A percentile compares a stretch with the other conserved stretches of the same genome.
Evolutionary conservation across 306 rosid species (phyloP).

Genomic region (Aeschynomene evenia): DNA sequence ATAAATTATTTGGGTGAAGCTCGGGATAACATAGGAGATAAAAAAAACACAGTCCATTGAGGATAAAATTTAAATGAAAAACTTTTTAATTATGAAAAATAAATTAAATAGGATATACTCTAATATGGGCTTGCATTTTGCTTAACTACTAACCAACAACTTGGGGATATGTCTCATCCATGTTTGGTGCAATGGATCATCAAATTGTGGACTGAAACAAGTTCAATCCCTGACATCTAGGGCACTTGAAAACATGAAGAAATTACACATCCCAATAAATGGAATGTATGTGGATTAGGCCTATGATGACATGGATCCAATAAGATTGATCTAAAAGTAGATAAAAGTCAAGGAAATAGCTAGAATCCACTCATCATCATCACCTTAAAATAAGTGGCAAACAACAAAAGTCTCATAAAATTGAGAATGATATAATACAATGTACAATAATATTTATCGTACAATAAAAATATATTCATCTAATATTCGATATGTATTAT

Average conservation of each 20-base stretch:
- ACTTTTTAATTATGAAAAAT: too few species aligned
- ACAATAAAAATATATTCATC: too few species aligned
- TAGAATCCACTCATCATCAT: neutral
- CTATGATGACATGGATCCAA: slow-evolving; percentile 48
- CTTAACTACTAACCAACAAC: neutral
- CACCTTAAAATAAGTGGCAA: slow-evolving; percentile 38
- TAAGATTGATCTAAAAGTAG: neutral
- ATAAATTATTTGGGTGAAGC: too few species aligned
- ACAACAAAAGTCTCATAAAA: neutral
- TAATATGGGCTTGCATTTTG: too few species aligned
- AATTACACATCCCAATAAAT: slow-evolving; percentile 8
- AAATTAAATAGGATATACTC: too few species aligned
- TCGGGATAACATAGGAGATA: too few species aligned
- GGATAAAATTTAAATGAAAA: too few species aligned
- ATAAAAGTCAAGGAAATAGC: neutral
- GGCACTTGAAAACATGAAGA: neutral
- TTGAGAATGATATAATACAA: neutral
- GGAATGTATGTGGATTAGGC: slow-evolving; percentile 30
- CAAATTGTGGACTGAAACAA: neutral
- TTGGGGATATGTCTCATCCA: slow-evolving; percentile 24
- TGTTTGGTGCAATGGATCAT: slow-evolving; percentile 6
- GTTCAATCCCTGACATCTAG: neutral
- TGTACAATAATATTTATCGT: too few species aligned
- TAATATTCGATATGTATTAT: too few species aligned
- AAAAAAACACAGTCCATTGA: too few species aligned